Evolutionary conservation across 306 rosid species (phyloP), one percentile per base, ranked within the genome.

Genomic region (Comarum palustre): DNA sequence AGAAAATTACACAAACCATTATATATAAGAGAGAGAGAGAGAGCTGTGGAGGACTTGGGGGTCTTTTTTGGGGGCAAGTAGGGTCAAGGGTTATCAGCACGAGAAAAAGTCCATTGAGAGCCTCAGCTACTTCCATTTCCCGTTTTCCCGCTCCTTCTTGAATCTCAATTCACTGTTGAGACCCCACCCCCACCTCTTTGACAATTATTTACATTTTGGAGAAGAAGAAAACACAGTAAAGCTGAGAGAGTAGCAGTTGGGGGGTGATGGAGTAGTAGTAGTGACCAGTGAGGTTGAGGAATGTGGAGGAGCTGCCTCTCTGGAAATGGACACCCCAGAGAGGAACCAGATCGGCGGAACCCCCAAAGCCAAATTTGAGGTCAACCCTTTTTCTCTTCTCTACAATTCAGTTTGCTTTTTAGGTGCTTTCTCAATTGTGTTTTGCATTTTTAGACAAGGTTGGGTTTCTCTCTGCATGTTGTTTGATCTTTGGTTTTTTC

Each of bases 281-380:
- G 73, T 9, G 48, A 6, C 12, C 31, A 14, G 38, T n/a, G 20
- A 47, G 38, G 67, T 63, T 47, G 27, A 32, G 46, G 76, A 27
- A 36, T 81, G 84, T 50, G 75, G 66, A 50, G 73, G 60, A 47
- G 77, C 75, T 73, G 41, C 69, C 71, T 72, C 80, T 79, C 83
- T 80, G 79, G 81, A 66, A 61, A 91, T 91, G 97, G 93, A 89
- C 78, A 89, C 97, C 6, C 97, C 96, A 27, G 93, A 91, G 87
- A 90, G 88, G 82, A 88, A 77, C 81, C 84, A 87, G 90, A 83
- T 86, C 88, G 89, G 87, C 88, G 89, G 87, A 69, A 34, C 93
- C 62, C 59, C 98, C 32, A 48, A 61, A 51, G 67, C 93, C 34
- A 77, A 76, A 54, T 84, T 90, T 68, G 92, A 93, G 96, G 98